Percentiles rank a stretch among this genome's conserved stretches.
Conservation (phyloP, 163 green algal species). For the Scenedesmus sp. region DNA sequence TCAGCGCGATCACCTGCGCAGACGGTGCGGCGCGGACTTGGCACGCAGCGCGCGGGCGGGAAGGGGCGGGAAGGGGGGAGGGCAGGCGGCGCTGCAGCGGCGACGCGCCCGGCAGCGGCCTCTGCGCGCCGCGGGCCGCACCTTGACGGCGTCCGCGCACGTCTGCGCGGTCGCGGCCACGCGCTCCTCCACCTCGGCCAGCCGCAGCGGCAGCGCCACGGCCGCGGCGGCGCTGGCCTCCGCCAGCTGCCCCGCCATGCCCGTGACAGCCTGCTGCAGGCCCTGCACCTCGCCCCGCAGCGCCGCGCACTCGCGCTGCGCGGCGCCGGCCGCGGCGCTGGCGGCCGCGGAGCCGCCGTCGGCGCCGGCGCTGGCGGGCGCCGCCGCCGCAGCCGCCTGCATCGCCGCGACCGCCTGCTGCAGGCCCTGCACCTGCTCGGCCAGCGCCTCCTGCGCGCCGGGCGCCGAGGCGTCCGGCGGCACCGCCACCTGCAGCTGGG, state of each 20-base stretch:
- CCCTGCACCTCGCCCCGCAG: neutral
- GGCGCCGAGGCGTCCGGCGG: neutral
- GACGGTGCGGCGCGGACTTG: neutral
- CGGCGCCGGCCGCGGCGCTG: neutral
- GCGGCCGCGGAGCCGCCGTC: neutral
- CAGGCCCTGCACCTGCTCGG: neutral
- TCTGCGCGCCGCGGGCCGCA: neutral
- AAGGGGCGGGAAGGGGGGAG: neutral
- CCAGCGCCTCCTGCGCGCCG: neutral
- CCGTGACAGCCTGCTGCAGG: neutral
- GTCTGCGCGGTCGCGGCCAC: constrained; percentile 40
- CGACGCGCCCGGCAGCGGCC: too few relatives aligned
- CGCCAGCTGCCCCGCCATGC: constrained; percentile 19
- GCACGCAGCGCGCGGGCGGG: neutral
- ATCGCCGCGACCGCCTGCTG: neutral
- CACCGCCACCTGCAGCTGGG: constrained; percentile 11
- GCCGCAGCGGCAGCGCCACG: constrained; percentile 24
- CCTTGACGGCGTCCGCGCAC: constrained; percentile 45
- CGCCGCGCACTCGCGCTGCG: neutral
- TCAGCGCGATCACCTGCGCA: constrained; percentile 41
- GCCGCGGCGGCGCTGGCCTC: neutral
- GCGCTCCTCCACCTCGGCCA: constrained; percentile 35
- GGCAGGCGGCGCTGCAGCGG: too few relatives aligned
- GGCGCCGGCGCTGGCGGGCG: neutral
- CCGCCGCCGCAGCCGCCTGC: neutral